Percentiles rank a stretch among this genome's conserved stretches.
phyloP scores from a whole-genome alignment of 805 yeast genomes.

The Debaryomyces castellii region DNA sequence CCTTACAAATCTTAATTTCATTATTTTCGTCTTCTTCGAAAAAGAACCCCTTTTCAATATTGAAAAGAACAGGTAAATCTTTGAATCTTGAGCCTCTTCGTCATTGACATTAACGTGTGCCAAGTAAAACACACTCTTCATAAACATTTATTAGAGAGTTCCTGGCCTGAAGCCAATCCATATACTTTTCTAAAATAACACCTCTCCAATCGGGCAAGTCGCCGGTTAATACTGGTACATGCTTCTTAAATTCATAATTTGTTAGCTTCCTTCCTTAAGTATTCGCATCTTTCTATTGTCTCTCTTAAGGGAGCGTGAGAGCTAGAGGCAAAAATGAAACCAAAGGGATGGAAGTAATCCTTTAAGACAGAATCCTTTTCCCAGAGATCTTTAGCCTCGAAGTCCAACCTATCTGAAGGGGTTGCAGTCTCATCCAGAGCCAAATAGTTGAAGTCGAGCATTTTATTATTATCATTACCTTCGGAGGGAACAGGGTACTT shows the following conservation, averaged over 20 bases:
- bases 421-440: conserved; percentile 1
- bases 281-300: background rate
- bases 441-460: conserved; percentile 1
- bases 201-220: conserved; percentile 8
- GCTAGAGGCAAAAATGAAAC: background rate
- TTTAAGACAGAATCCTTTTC: conserved; percentile 6
- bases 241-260: conserved; percentile 8
- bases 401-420: conserved; percentile 4
- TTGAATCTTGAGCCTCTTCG: conserved; percentile 29
- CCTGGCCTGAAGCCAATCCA: conserved; percentile 7
- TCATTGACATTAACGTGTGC: conserved; percentile 37
- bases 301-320: background rate
- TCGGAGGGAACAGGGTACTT: conserved; percentile 6
- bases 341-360: conserved; percentile 8
- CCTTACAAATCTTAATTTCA: conserved; percentile 38
- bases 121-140: conserved; percentile 38
- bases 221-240: conserved; percentile 9
- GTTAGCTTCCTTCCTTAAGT: conserved; percentile 1
- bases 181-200: conserved; percentile 1
- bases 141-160: conserved; percentile 11
- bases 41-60: conserved; percentile 38
- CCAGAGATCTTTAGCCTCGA: conserved; percentile 9
- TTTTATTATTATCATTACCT: conserved; percentile 9
- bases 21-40: conserved; percentile 38
- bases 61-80: conserved; percentile 35